Evolutionary conservation across 129 eudicot genomes (phyloP), one percentile per base, ranked within the genome.

Genomic region (Escallonia herrerae): DNA sequence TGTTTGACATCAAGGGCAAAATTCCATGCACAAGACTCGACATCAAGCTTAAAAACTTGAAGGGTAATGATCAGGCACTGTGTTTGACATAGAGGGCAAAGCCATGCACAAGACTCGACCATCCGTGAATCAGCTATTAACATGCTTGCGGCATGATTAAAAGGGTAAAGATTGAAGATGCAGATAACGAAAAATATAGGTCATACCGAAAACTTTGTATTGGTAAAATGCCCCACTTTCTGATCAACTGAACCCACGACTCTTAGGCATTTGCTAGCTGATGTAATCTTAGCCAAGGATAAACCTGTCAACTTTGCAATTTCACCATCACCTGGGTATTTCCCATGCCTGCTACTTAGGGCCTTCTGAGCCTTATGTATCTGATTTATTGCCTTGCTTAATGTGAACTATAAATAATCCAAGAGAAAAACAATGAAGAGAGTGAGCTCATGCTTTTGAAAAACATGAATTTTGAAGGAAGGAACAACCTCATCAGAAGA

Each of bases 201-300:
- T 47, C 90, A 13, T 82, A 91, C 97, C 95, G 76, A 56, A 75
- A 67, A 72, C 68, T 82, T 87, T 1, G 79, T 58, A 68, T 62
- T 69, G 33, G 60, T 64, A 44, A 15, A 64, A 13, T 74, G 73
- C 49, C 81, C 83, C 0, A 84, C 39, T 38, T 79, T 83, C 64
- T 81, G 87, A 81, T 91, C 84, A 42, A 87, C 64, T 56, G 97
- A 87, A 54, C 96, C 96, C 39, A 91, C 95, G 33, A 87, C 87
- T 71, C 95, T 83, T 58, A 79, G 82, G 84, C 91, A 87, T 65
- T 73, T 83, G 67, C 68, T 65, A 50, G 96, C 97, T 12, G 95
- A 83, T 72, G 68, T 65, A 60, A 91, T 79, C 61, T 88, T 87
- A 38, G 87, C 76, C 67, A 86, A 62, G 8, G 97, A 82, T 46